Base-by-base conservation (phyloP, 163 green algal genomes). In the Smithsoniella earleae region DNA sequence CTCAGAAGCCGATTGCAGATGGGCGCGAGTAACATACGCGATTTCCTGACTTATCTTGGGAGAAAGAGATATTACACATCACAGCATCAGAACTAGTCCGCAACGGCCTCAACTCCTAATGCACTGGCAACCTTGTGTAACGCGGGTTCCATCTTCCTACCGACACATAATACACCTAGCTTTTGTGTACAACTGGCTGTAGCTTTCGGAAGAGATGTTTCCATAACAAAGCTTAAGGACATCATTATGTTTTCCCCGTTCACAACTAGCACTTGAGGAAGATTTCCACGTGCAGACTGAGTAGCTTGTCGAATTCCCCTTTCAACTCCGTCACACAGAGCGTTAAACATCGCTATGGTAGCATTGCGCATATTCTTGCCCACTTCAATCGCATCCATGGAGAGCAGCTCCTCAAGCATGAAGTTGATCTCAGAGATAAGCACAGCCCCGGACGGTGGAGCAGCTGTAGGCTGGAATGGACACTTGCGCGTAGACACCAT, bases 221-320 rank as follows among this genome's bases (percentile, higher is more conserved):
- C 58, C 58, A 69, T 69, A 40, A 69, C 58, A 69, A 28, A 69
- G 58, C 58, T 69, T 33, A 69, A 38, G 0, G 27, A 69, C 27
- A 69, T 69, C 58, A 69, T 69, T 30, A 69, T 69, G 25, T 69
- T 69, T 33, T 69, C 58, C 18, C 58, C 58, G 25, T 69, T 30
- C 3, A 31, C 20, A 20, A 69, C 58, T 45, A 69, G 58, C 20
- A 69, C 25, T 34, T 69, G 58, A 45, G 58, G 58, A 5, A 69
- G 16, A 30, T 25, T 33, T 3, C 58, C 58, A 25, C 34, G 38
- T 30, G 22, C 34, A 22, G 38, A 31, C 31, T 69, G 58, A 38
- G 58, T 25, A 16, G 58, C 58, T 13, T 69, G 58, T 43, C 43
- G 58, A 34, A 69, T 38, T 30, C 58, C 58, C 10, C 58, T 30